Evolutionary conservation across 495 filamentous ascomycete species (phyloP).

Genomic region (Penicillium canariense): DNA sequence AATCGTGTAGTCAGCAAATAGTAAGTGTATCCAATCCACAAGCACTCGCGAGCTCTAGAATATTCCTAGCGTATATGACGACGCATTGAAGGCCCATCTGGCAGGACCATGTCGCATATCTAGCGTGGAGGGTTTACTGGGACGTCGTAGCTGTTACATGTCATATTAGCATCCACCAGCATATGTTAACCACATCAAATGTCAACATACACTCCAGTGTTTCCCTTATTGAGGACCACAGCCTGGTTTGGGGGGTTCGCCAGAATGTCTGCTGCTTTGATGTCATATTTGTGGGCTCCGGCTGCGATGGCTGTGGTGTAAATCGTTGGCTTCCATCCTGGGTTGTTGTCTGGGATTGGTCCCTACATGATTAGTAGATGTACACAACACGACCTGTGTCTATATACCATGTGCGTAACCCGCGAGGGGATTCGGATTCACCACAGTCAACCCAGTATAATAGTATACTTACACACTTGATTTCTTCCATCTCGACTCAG

Average conservation of each 20-base stretch:
- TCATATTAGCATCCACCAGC: too few species aligned
- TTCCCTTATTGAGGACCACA: slow-evolving; percentile 5
- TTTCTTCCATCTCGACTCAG: too few species aligned
- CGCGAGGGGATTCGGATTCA: background rate
- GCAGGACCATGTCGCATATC: slow-evolving; percentile 1
- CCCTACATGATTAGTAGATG: slow-evolving; percentile 6
- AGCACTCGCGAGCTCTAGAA: slow-evolving; percentile 2
- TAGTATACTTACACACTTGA: too few species aligned
- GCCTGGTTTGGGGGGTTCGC: background rate
- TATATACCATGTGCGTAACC: slow-evolving; percentile 11
- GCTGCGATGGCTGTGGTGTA: background rate
- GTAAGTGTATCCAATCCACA: background rate
- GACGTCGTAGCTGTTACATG: too few species aligned
- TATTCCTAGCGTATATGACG: background rate
- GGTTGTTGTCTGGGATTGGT: slow-evolving; percentile 9
- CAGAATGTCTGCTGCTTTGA: background rate
- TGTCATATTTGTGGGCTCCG: too few species aligned
- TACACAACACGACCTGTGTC: background rate
- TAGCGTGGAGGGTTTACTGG: background rate
- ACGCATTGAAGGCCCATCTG: background rate
- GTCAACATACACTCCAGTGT: slow-evolving; percentile 1
- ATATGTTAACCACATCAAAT: background rate
- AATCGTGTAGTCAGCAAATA: too few species aligned
- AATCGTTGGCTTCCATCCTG: background rate
- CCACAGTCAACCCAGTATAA: too few species aligned